phyloP scores from a whole-genome alignment of 164 flowering plant genomes.

The Akebia trifoliata region DNA sequence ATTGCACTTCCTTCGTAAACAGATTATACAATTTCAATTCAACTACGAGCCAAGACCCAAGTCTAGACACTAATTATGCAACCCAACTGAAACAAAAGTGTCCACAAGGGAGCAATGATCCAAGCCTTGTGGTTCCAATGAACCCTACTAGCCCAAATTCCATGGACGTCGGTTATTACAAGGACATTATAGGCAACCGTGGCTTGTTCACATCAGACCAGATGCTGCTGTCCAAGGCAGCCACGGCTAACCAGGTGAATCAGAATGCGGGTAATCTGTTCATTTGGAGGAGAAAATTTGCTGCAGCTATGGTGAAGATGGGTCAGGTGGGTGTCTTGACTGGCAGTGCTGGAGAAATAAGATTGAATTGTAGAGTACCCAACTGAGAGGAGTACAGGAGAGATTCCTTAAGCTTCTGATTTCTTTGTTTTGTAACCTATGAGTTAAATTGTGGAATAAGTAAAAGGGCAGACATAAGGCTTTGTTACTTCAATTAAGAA shows the following conservation, averaged over 20 bases:
- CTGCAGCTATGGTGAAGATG: slow-evolving; percentile 65
- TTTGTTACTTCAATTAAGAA: not conserved
- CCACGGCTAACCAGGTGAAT: slow-evolving; percentile 35
- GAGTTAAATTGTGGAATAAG: not conserved
- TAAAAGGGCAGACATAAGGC: not conserved
- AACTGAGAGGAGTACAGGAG: slow-evolving; percentile 18
- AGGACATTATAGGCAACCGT: slow-evolving; percentile 23
- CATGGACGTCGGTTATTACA: slow-evolving; percentile 37
- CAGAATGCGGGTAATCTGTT: slow-evolving; percentile 25
- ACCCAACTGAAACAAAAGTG: slow-evolving; percentile 33
- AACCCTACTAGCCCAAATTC: slow-evolving; percentile 31
- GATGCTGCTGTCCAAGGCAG: slow-evolving; percentile 29
- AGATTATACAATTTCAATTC: slow-evolving; percentile 41
- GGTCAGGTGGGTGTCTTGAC: slow-evolving; percentile 50
- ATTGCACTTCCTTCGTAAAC: slow-evolving; percentile 38
- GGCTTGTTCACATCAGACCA: slow-evolving; percentile 61
- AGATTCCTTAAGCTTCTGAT: not conserved
- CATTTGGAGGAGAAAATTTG: slow-evolving; percentile 39
- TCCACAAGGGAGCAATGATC: slow-evolving; percentile 29
- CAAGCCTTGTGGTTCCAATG: slow-evolving; percentile 36
- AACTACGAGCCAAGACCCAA: slow-evolving; percentile 37
- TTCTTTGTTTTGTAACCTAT: not conserved
- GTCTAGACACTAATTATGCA: slow-evolving; percentile 36
- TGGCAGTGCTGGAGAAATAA: slow-evolving; percentile 47
- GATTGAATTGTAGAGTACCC: slow-evolving; percentile 41